phyloP scores from a whole-genome alignment of 2,329 filamentous ascomycete species.

The Teratosphaeria pseudoeucalypti region DNA sequence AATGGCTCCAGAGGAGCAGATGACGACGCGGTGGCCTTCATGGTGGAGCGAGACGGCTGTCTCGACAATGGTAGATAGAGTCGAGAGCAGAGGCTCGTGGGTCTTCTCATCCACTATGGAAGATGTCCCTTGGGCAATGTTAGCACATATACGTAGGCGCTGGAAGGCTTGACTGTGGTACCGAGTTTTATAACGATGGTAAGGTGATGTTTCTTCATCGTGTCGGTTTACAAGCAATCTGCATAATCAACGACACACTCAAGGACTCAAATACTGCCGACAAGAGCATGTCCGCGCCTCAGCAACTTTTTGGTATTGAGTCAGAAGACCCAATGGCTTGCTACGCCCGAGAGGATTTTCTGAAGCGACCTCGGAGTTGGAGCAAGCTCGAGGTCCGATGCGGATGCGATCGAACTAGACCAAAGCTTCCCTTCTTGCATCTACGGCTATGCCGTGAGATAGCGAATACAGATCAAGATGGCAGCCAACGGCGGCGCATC shows the following conservation, averaged over 20 bases:
- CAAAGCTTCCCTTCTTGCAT: neutral
- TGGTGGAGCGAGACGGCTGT: slow-evolving; percentile 78
- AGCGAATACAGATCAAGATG: neutral
- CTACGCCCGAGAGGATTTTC: neutral
- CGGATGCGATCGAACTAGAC: neutral
- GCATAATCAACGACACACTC: neutral
- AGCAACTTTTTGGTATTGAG: neutral
- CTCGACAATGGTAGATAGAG: slow-evolving; percentile 84
- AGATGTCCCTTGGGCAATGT: slow-evolving; percentile 61
- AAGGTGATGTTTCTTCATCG: slow-evolving; percentile 57
- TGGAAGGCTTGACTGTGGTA: slow-evolving; percentile 30
- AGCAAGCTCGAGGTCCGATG: neutral
- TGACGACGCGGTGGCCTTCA: slow-evolving; percentile 87
- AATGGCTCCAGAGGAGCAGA: slow-evolving; percentile 95
- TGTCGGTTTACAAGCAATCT: slow-evolving; percentile 4
- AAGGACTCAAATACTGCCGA: neutral
- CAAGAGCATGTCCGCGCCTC: neutral
- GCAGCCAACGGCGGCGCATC: neutral
- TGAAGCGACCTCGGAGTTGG: neutral
- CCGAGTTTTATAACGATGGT: slow-evolving; percentile 82
- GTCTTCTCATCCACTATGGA: slow-evolving; percentile 97
- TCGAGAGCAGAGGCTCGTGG: slow-evolving; percentile 85
- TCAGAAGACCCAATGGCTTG: neutral
- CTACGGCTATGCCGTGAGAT: neutral
- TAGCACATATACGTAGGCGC: slow-evolving; percentile 5